Base-by-base conservation (phyloP, 352 stramenopile genomes). In the Nothophytophthora sp. region DNA sequence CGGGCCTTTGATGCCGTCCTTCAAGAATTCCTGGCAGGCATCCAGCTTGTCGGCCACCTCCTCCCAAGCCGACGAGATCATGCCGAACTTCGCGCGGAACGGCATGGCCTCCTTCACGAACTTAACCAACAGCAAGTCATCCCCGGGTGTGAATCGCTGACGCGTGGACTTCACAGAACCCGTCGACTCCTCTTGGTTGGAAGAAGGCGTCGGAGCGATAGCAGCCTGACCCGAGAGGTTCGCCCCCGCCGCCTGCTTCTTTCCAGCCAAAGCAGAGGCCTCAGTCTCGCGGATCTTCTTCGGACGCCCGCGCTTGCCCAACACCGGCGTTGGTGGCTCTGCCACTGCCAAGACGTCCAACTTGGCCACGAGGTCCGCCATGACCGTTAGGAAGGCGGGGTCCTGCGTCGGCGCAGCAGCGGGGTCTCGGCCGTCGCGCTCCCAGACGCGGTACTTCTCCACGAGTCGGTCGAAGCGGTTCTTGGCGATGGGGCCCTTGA, bases 401-500 rank as follows among this genome's bases (percentile, higher is more conserved):
- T 73, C 63, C 33, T 73, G 43, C 9, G 58, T 61, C 11, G 52
- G 58, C 3, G 35, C 48, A 8, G 57, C 20, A 2, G 57, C 40
- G 15, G 49, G 59, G 8, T 55, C 46, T 29, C 59, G 58, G n/a
- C 58, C 58, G 22, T 56, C 61, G 29, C 60, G 50, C 13, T 66
- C 44, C 63, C 63, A 73, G 5, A 36, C 37, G 22, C 63, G 63
- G 16, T 69, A 37, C 16, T 54, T 52, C 15, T 16, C 53, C 29
- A 66, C 54, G 18, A 73, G 63, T 19, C 58, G 58, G 37, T 73
- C 63, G 40, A 73, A 73, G 35, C 63, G 58, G 49, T 68, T 69
- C 52, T 73, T 73, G 43, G 59, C 63, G 49, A 69, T 66, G 35
- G 63, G 58, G 16, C 63, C 63, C 40, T 73, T 69, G 44, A 73